A percentile compares a stretch with the other conserved stretches of the same genome.
phyloP scores from a whole-genome alignment of 2,329 filamentous ascomycete genomes.

The Paecilomyces sp. region DNA sequence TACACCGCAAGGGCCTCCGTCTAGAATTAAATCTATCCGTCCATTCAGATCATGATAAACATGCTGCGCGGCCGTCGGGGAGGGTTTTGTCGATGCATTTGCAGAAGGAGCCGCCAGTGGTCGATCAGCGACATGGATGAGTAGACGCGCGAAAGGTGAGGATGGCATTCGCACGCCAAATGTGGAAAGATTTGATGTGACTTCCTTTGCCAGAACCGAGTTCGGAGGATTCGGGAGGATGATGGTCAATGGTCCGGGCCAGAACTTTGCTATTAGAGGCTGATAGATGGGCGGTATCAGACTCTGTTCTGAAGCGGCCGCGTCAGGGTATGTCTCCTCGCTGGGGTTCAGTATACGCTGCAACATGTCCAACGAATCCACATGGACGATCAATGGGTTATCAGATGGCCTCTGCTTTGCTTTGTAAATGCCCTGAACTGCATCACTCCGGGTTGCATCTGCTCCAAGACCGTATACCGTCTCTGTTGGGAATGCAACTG shows the following conservation, averaged over 20 bases:
- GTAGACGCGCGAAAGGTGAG: constrained; percentile 72
- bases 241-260: constrained; percentile 91
- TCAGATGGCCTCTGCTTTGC: constrained; percentile 88
- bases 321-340: constrained; percentile 15
- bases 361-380: constrained; percentile 74
- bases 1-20: constrained; percentile 78
- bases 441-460: constrained; percentile 76
- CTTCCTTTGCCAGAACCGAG: constrained; percentile 75
- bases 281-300: constrained; percentile 67
- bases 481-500: constrained; percentile 94
- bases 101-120: constrained; percentile 89
- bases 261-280: constrained; percentile 73
- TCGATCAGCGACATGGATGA: constrained; percentile 71
- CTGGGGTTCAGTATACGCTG: constrained; percentile 50
- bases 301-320: constrained; percentile 21
- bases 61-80: constrained; percentile 83
- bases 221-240: constrained; percentile 68
- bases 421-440: constrained; percentile 85
- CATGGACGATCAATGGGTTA: constrained; percentile 91
- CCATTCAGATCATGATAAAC: constrained; percentile 79
- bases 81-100: constrained; percentile 89
- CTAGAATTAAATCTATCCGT: constrained; percentile 77
- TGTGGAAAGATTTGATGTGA: constrained; percentile 75
- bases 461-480: constrained; percentile 97
- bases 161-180: constrained; percentile 90